Evolutionary conservation across 2,329 filamentous ascomycete species (phyloP), one percentile per base, ranked within the genome.

Genomic region (Aspergillus unguis): DNA sequence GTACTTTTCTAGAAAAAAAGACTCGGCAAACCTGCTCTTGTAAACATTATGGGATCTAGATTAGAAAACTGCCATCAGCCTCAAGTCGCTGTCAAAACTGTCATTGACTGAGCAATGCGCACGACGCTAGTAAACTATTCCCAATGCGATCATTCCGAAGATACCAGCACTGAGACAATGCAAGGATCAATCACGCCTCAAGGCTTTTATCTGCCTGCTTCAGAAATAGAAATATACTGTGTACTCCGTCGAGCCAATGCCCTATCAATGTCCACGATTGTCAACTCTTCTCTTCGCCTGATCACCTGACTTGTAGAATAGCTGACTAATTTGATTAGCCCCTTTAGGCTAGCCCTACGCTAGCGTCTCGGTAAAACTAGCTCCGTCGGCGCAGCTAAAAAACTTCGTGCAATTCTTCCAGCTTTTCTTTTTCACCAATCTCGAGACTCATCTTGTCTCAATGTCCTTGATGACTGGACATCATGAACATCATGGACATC

Each of bases 371-470:
- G 67, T 57, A 58, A 63, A 62, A 50, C 53, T 66, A 60, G 53
- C 58, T 65, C 62, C 66, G 62, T 40, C 50, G 51, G 56, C 52
- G 35, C 41, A 65, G 63, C 63, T 68, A 64, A 60, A 70, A 70
- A 70, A 69, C 50, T 46, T 45, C 53, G 48, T 36, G 40, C 31
- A 27, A 48, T 56, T 54, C 53, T 58, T 41, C 33, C 54, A 60
- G 55, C 58, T 62, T 43, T 56, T 60, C 33, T 48, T 8, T 43
- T 38, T 46, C 45, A 28, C 38, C 48, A 44, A 37, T 46, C 29
- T 48, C 31, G 40, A 43, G 41, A 8, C 44, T 44, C 37, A 17
- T 17, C 17, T 17, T 17, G 17, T 17, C 17, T 17, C 17, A 17
- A 17, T 17, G 11, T 44, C 40, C 35, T 23, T 29, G 7, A 44